Evolutionary conservation across 73 alveolate species (phyloP).

Genomic region (Paramecium tetraurelia): DNA sequence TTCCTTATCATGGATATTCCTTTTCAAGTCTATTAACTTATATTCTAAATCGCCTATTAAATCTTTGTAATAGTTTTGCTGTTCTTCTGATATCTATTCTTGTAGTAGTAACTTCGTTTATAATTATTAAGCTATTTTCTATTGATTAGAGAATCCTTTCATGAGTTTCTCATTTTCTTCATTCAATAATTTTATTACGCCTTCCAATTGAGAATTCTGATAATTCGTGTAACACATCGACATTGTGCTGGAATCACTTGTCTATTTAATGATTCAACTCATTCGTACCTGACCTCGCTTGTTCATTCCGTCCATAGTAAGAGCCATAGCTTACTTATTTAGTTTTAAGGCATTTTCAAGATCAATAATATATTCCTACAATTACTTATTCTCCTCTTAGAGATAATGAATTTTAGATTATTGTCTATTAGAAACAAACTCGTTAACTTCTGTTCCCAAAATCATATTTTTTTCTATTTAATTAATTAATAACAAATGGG

Average conservation of each 20-base stretch:
- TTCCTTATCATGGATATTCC: slow-evolving; percentile 58
- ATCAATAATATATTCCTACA: slow-evolving; percentile 45
- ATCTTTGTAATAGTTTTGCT: slow-evolving; percentile 29
- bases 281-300: not conserved
- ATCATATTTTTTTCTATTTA: not conserved
- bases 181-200: not conserved
- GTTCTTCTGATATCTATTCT: slow-evolving; percentile 54
- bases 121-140: not conserved
- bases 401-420: slow-evolving; percentile 49
- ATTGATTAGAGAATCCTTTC: not conserved
- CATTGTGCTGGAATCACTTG: not conserved
- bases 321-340: slow-evolving; percentile 46
- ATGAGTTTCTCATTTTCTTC: not conserved
- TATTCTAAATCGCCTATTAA: slow-evolving; percentile 52
- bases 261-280: not conserved
- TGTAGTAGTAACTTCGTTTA: not conserved
- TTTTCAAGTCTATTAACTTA: slow-evolving; percentile 43
- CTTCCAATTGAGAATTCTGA: not conserved
- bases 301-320: not conserved
- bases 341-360: slow-evolving; percentile 49
- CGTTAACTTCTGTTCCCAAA: slow-evolving; percentile 52
- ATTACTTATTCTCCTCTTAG: slow-evolving; percentile 8
- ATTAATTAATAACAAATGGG: not conserved
- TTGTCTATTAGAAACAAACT: slow-evolving; percentile 30
- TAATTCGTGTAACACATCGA: not conserved